Percentiles rank a stretch among this genome's conserved stretches.
phyloP scores from a whole-genome alignment of 1,284 basidiomycete species.

The Anthracocystis walkeri region DNA sequence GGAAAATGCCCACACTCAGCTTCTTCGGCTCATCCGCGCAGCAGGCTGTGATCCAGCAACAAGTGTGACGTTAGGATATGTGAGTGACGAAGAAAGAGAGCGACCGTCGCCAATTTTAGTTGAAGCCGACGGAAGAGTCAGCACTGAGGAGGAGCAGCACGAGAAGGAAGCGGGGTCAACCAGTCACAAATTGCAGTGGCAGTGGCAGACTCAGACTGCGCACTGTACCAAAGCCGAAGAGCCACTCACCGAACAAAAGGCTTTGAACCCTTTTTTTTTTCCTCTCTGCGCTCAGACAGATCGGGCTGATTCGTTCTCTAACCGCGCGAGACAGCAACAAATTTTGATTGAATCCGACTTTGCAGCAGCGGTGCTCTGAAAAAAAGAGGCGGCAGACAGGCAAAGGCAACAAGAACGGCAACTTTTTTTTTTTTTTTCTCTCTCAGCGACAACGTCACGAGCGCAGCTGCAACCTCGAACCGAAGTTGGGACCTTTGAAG shows the following conservation, averaged over 20 bases:
- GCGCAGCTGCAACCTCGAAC: neutral
- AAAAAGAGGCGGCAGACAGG: neutral
- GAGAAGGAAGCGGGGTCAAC: slow-evolving; percentile 5
- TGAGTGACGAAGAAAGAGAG: no score
- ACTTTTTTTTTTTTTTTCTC: slow-evolving; percentile 2
- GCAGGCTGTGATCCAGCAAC: neutral
- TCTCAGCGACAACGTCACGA: neutral
- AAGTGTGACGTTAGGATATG: neutral
- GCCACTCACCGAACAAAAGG: no score
- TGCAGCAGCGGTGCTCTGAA: slow-evolving; percentile 2
- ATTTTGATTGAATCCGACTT: neutral
- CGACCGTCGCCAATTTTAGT: no score
- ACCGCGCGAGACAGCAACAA: slow-evolving; percentile 5
- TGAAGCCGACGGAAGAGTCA: neutral
- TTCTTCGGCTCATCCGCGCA: neutral
- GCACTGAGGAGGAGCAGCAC: neutral
- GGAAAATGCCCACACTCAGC: neutral
- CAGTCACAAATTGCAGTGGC: neutral
- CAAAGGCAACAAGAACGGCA: neutral
- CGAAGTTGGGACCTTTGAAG: slow-evolving; percentile 2
- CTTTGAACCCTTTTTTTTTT: neutral
- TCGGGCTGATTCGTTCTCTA: neutral
- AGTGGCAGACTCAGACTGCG: no score
- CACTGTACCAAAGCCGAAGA: no score
- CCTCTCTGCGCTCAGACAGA: neutral